Percentiles rank a stretch among this genome's conserved stretches.
phyloP scores from a whole-genome alignment of 2,329 filamentous ascomycete species.

The Scedosporium aurantiacum region DNA sequence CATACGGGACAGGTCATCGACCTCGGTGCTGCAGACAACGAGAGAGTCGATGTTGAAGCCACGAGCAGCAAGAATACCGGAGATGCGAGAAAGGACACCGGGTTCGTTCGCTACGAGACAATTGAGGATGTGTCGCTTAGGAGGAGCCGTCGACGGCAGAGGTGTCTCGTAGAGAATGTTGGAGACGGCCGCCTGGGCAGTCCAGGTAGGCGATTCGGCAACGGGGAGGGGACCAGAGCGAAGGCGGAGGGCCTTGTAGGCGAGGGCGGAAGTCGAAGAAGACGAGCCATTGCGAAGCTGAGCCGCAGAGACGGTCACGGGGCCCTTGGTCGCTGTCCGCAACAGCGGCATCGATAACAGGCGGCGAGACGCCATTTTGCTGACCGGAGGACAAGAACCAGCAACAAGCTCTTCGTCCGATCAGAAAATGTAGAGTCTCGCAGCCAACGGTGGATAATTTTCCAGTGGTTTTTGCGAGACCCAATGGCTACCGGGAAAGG shows the following conservation, averaged over 20 bases:
- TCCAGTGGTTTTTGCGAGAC: neutral
- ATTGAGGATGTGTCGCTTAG: constrained; percentile 93
- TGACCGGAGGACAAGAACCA: constrained; percentile 3
- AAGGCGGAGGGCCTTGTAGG: constrained; percentile 93
- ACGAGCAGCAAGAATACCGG: constrained; percentile 86
- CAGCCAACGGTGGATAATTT: neutral
- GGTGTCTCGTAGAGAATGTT: constrained; percentile 99
- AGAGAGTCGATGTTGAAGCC: constrained; percentile 99
- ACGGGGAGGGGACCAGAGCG: constrained; percentile 78
- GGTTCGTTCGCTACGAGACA: constrained; percentile 98
- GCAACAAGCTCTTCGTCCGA: neutral
- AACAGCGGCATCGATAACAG: constrained; percentile 27
- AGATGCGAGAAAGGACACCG: constrained; percentile 90
- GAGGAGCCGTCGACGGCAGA: constrained; percentile 66
- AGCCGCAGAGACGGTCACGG: constrained; percentile 16
- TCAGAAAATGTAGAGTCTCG: neutral
- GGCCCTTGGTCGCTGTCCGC: constrained; percentile 18
- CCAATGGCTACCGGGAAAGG: constrained; percentile 3
- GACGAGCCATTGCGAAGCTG: constrained; percentile 2
- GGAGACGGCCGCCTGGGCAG: constrained; percentile 87
- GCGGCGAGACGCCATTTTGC: constrained; percentile 34
- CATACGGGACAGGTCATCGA: constrained; percentile 94
- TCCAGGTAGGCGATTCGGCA: constrained; percentile 65
- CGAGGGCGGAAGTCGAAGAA: constrained; percentile 78
- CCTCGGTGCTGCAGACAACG: constrained; percentile 95